These are phyloP conservation scores for Neurospora tetraspora DNA, from an alignment of 495 filamentous ascomycete species.

Conservation along the genomic window DNA sequence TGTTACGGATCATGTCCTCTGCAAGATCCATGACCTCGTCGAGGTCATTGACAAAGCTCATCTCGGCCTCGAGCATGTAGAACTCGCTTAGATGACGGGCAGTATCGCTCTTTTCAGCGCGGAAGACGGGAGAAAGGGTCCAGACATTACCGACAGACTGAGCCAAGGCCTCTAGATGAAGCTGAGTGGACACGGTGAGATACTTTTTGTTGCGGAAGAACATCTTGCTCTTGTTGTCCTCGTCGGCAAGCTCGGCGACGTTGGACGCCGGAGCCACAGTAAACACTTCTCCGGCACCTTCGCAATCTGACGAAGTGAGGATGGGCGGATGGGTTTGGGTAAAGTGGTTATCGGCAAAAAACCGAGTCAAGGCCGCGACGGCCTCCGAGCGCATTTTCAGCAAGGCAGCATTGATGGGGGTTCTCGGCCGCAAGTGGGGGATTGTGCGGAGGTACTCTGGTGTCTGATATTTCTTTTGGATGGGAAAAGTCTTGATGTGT, in stretches of 20 bases:
- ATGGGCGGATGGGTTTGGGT: conserved; percentile 86
- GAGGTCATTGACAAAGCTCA: conserved; percentile 64
- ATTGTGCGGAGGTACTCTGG: conserved; percentile 80
- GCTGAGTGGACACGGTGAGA: conserved; percentile 87
- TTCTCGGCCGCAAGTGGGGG: conserved; percentile 80
- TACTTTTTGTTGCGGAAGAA: conserved; percentile 93
- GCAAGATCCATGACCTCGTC: conserved; percentile 62
- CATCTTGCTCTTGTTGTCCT: conserved; percentile 13
- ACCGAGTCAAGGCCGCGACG: conserved; percentile 60
- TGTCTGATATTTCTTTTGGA: conserved; percentile 91
- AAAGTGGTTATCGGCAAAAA: conserved; percentile 61
- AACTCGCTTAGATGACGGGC: conserved; percentile 93
- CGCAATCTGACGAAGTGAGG: conserved; percentile 94
- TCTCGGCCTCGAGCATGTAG: conserved; percentile 95
- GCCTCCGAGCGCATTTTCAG: conserved; percentile 75
- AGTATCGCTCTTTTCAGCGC: conserved; percentile 91
- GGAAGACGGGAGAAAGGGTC: conserved; percentile 88
- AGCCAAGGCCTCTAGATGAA: conserved; percentile 88
- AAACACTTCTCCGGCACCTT: conserved; percentile 96
- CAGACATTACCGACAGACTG: conserved; percentile 85
- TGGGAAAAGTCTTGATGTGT: conserved; percentile 60
- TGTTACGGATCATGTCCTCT: conserved; percentile 62
- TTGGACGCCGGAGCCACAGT: conserved; percentile 42
- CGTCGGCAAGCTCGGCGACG: conserved; percentile 6
- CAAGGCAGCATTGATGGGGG: conserved; percentile 69